Evolutionary conservation across 2,329 filamentous ascomycete species (phyloP).

Genomic region (Arthrocladium fulminans): DNA sequence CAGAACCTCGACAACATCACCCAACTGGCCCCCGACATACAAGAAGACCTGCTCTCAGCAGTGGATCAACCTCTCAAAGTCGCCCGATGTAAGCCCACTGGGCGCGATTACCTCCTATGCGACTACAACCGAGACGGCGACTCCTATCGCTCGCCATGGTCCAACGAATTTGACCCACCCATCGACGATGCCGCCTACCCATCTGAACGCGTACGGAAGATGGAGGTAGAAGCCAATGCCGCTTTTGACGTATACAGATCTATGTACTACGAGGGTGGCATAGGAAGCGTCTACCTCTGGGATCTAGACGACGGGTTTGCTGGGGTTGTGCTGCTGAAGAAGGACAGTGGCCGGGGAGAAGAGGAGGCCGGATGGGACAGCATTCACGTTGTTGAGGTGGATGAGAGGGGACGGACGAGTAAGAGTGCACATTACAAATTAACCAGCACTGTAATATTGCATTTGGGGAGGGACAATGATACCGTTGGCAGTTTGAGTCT

Average conservation of each 20-base stretch:
- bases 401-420: conserved; percentile 64
- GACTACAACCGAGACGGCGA: conserved; percentile 99
- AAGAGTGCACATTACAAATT: conserved; percentile 87
- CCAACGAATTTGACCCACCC: conserved; percentile 92
- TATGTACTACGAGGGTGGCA: conserved; percentile 87
- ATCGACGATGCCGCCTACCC: conserved; percentile 80
- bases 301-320: conserved; percentile 96
- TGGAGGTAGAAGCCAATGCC: conserved; percentile 90
- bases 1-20: conserved; percentile 84
- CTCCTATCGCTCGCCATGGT: conserved; percentile 97
- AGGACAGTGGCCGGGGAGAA: conserved; percentile 56
- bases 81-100: conserved; percentile 75
- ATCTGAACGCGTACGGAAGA: conserved; percentile 80
- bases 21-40: conserved; percentile 76
- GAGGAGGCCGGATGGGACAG: conserved; percentile 77
- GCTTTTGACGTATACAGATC: conserved; percentile 96
- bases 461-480: conserved; percentile 51
- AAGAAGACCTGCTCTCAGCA: conserved; percentile 94
- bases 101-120: conserved; percentile 93
- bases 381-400: conserved; percentile 96
- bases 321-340: conserved; percentile 91
- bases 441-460: conserved; percentile 91
- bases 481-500: conserved; percentile 79
- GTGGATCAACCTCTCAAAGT: conserved; percentile 91
- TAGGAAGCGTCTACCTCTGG: conserved; percentile 96